Conservation (phyloP, 1,139 yeast genomes). For the Kluyveromyces sp. region DNA sequence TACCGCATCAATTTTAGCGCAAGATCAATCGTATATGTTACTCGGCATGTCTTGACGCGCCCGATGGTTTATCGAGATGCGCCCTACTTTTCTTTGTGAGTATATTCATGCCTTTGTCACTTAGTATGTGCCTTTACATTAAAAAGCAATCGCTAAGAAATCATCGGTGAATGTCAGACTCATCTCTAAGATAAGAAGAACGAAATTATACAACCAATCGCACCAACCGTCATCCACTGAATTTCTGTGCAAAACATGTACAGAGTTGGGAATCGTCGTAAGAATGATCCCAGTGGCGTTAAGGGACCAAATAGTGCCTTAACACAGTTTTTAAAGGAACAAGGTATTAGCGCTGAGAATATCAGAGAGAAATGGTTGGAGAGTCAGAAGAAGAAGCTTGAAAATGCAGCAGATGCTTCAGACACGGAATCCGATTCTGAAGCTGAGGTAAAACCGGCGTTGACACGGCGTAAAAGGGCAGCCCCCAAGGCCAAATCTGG, state of each 20-base stretch:
- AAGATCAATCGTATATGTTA: too few relatives aligned
- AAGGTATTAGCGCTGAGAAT: constrained; percentile 80
- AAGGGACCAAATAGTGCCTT: constrained; percentile 76
- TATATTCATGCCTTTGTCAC: too few relatives aligned
- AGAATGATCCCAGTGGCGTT: constrained; percentile 39
- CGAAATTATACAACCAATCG: too few relatives aligned
- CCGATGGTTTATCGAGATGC: not conserved
- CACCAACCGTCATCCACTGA: too few relatives aligned
- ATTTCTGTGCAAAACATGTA: constrained; percentile 17
- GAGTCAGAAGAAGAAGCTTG: constrained; percentile 30
- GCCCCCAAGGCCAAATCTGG: too few relatives aligned
- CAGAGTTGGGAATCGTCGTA: constrained; percentile 25
- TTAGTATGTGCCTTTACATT: too few relatives aligned
- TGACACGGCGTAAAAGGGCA: not conserved
- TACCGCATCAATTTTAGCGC: too few relatives aligned
- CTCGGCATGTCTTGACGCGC: not conserved
- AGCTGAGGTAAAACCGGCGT: not conserved
- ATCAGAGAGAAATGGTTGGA: constrained; percentile 56
- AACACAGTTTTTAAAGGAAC: constrained; percentile 68
- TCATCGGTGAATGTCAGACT: not conserved
- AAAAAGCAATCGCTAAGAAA: not conserved
- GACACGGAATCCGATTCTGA: constrained; percentile 9
- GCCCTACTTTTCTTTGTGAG: not conserved
- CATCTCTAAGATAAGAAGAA: not conserved
- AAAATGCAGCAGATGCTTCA: constrained; percentile 11